These are phyloP conservation scores for Cercospora janseana DNA, from an alignment of 2,329 filamentous ascomycete species.

Conservation along the genomic window DNA sequence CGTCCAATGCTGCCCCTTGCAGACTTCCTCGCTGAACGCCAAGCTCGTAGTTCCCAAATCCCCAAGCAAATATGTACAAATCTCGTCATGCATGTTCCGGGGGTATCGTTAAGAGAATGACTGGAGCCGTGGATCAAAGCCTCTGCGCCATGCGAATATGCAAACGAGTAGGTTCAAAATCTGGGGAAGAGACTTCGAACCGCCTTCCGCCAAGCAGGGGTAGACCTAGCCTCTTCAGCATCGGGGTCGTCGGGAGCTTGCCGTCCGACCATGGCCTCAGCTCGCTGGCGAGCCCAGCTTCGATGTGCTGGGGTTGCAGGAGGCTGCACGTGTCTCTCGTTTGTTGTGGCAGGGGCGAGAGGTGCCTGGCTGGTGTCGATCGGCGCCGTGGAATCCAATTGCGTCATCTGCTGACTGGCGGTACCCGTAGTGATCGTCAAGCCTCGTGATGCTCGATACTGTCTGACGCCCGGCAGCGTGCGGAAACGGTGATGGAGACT, in stretches of 20 bases:
- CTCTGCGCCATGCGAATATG: not conserved
- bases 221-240: conserved; percentile 29
- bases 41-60: no score
- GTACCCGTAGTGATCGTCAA: conserved; percentile 9
- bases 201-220: conserved; percentile 34
- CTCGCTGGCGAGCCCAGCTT: conserved; percentile 49
- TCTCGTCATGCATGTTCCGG: not conserved
- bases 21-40: no score
- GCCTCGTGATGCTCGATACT: conserved; percentile 15
- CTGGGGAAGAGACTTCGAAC: conserved; percentile 34
- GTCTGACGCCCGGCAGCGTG: conserved; percentile 16
- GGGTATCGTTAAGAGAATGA: conserved; percentile 20
- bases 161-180: conserved; percentile 7
- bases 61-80: conserved; percentile 10
- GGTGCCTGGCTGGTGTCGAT: not conserved
- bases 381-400: conserved; percentile 14
- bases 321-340: conserved; percentile 16
- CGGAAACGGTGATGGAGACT: conserved; percentile 14
- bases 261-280: conserved; percentile 44
- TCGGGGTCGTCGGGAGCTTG: conserved; percentile 32
- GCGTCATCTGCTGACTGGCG: conserved; percentile 26
- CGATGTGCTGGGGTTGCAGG: conserved; percentile 34
- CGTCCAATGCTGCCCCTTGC: no score
- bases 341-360: not conserved
- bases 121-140: conserved; percentile 2